Evolutionary conservation across 345 rosid genomes (phyloP).

Genomic region (Hirschfeldia incana): DNA sequence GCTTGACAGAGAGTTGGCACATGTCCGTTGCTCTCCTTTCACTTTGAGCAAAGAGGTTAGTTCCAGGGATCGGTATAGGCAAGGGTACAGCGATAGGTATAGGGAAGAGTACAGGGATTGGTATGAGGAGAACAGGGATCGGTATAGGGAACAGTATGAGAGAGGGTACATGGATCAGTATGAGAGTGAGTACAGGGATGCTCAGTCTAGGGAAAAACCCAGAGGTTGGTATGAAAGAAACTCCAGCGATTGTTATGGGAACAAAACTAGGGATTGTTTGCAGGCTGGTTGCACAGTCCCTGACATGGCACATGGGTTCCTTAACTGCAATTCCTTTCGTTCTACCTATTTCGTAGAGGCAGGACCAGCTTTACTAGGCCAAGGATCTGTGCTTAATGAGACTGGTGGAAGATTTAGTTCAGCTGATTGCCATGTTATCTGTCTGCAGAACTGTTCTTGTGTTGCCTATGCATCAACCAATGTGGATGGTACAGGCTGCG

Average conservation of each 20-base stretch:
- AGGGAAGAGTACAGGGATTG: neutral
- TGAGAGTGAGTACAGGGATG: neutral
- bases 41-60: neutral
- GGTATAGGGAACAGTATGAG: neutral
- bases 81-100: neutral
- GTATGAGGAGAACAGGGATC: neutral
- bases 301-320: neutral
- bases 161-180: neutral
- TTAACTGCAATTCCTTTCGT: neutral
- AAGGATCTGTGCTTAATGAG: neutral
- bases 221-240: neutral
- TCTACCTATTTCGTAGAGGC: neutral
- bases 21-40: neutral
- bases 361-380: neutral
- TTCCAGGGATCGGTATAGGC: neutral
- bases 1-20: neutral
- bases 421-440: neutral
- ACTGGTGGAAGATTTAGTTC: neutral
- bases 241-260: neutral
- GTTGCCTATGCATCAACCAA: neutral
- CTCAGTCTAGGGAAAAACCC: neutral
- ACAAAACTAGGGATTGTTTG: neutral
- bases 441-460: neutral
- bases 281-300: neutral
- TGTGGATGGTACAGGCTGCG: neutral